These are phyloP conservation scores for Henckelia pumila DNA, from an alignment of 257 asterid species.

Conservation along the genomic window DNA sequence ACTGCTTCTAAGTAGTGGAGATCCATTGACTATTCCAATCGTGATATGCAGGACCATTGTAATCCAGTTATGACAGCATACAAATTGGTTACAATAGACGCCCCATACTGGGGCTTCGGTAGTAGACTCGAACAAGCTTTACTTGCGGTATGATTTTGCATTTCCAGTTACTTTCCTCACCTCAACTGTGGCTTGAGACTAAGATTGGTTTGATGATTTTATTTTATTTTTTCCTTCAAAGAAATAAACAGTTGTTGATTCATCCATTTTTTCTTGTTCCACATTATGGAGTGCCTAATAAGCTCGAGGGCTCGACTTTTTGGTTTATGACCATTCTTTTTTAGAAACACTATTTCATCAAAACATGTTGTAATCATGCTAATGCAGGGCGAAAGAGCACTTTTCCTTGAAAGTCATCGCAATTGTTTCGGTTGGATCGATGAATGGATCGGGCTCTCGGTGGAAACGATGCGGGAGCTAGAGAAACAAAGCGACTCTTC, in stretches of 20 bases:
- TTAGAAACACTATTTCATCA: neutral
- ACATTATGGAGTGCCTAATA: neutral
- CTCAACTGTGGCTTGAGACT: neutral
- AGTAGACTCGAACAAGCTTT: constrained; percentile 74
- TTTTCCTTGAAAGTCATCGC: constrained; percentile 80
- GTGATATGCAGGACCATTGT: constrained; percentile 54
- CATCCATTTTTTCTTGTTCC: too few species aligned
- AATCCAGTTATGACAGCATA: constrained; percentile 85
- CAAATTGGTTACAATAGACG: constrained; percentile 86
- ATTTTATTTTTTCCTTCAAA: neutral
- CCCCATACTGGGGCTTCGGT: constrained; percentile 91
- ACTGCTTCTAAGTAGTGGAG: neutral
- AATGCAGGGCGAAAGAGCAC: constrained; percentile 82
- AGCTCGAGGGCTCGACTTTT: neutral
- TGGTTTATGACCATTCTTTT: neutral
- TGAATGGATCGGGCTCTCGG: constrained; percentile 72
- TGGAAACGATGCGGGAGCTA: constrained; percentile 77
- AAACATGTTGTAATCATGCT: neutral
- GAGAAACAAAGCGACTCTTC: constrained; percentile 75
- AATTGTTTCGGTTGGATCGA: constrained; percentile 85
- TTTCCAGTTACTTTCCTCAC: constrained; percentile 3
- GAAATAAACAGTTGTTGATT: neutral
- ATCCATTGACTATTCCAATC: constrained; percentile 8
- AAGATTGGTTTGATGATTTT: neutral
- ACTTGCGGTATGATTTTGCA: constrained; percentile 48